Evolutionary conservation across 139 green algal genomes (phyloP), one percentile per base, ranked within the genome.

Genomic region (Asterochloris sp.): DNA sequence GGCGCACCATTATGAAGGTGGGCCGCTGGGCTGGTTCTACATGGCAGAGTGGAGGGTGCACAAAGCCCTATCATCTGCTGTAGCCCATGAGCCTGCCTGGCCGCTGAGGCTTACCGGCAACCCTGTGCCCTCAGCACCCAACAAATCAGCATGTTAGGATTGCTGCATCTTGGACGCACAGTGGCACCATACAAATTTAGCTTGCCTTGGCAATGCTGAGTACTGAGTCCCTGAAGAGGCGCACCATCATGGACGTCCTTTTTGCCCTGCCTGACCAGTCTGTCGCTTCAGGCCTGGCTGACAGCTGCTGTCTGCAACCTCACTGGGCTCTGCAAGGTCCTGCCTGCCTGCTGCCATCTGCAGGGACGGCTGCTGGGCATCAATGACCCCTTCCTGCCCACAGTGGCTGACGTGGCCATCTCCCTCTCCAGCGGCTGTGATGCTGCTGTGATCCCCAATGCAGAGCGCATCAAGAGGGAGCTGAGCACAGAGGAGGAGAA

Each of bases 1-100:
- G 95, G 0, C 88, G 94, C 11, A 91, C 94, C 62, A 86, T 98
- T 38, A 94, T 98, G 87, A 95, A 96, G 89, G 88, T 88, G 77
- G 24, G 76, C 38, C 21, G 69, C 21, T 54, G 69, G n/a, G 19
- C 66, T 71, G 17, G 66, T 8, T 71, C 66, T 26, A 8, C 21
- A 12, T 2, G 2, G 17, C 17, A 54, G 38, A 54, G 38, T 2
- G 38, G 38, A 54, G 38, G 2, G 38, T 10, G 38, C 38, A 54
- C 38, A 54, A 54, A 2, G 38, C 38, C 38, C 6, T 9, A 8
- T 27, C 66, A 29, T 76, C 24, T 76, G 71, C n/a, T 26, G n/a
- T n/a, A n/a, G n/a, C n/a, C n/a, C n/a, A n/a, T 27, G 24, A 76
- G 17, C 24, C 21, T 26, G 29, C 71, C 1, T 76, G 71, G 14